Evolutionary conservation across 257 asterid genomes (phyloP).

Genomic region (Ligustrum vulgare): DNA sequence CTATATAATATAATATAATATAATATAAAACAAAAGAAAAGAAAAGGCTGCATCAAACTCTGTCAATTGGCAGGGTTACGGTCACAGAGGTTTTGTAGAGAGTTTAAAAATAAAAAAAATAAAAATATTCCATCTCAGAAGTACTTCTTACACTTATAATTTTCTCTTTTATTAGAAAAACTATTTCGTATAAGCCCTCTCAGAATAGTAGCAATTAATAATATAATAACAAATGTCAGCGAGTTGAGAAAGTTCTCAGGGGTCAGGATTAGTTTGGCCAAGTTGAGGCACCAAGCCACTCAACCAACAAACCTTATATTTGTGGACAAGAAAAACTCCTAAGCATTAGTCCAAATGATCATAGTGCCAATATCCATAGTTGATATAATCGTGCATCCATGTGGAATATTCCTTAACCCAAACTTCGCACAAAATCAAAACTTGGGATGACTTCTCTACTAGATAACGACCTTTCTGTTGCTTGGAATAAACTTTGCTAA

Average conservation of each 20-base stretch:
- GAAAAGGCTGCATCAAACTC: neutral
- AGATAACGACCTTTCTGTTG: neutral
- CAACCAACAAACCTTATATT: neutral
- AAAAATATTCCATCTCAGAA: neutral
- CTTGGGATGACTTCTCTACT: neutral
- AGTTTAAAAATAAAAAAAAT: neutral
- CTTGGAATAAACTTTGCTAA: conserved; percentile 11
- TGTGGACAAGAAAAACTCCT: neutral
- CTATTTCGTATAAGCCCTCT: neutral
- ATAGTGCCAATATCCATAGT: neutral
- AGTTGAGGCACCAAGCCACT: neutral
- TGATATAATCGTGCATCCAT: neutral
- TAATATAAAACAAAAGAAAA: neutral
- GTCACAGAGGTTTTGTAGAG: neutral
- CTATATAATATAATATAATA: no score
- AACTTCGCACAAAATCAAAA: neutral
- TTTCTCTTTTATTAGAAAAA: neutral
- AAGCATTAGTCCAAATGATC: neutral
- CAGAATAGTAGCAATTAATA: neutral
- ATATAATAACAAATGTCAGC: neutral
- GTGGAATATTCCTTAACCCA: neutral
- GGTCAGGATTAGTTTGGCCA: neutral
- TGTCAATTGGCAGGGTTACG: neutral
- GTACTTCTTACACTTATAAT: neutral
- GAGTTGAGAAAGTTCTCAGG: neutral